These are phyloP conservation scores for Ceratobasidium sp. DNA, from an alignment of 1,284 basidiomycete species.

Conservation along the genomic window DNA sequence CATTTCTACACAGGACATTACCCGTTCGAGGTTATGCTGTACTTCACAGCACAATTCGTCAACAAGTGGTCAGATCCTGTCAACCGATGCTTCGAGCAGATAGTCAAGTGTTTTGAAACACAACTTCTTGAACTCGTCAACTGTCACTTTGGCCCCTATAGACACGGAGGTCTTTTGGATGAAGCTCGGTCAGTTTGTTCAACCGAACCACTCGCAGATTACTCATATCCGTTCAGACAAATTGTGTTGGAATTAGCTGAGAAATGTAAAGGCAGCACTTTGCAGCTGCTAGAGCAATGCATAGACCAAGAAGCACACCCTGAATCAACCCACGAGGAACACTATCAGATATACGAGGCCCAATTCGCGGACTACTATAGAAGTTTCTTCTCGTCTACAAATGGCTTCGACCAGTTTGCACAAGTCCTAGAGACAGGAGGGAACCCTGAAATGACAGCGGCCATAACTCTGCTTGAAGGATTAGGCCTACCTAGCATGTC, in stretches of 20 bases:
- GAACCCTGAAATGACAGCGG: neutral
- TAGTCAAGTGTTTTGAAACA: neutral
- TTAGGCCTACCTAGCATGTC: neutral
- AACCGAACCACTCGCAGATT: too few species aligned
- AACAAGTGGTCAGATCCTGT: neutral
- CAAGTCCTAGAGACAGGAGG: neutral
- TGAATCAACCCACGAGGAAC: neutral
- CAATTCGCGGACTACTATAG: slow-evolving; percentile 17
- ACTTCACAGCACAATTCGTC: neutral
- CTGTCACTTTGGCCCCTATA: neutral
- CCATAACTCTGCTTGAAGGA: neutral
- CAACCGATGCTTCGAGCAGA: neutral
- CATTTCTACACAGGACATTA: neutral
- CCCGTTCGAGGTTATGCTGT: slow-evolving; percentile 8
- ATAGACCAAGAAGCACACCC: neutral
- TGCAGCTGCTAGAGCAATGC: neutral
- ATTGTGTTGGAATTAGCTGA: neutral
- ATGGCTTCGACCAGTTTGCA: neutral
- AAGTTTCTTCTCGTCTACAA: neutral
- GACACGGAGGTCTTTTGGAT: neutral
- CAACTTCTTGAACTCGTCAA: slow-evolving; percentile 3
- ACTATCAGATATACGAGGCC: neutral
- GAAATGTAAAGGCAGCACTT: neutral
- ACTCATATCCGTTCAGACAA: neutral
- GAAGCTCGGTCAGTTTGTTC: neutral